These are phyloP conservation scores for Pterocarpus macrocarpus DNA, from an alignment of 306 rosid species.

Conservation along the genomic window DNA sequence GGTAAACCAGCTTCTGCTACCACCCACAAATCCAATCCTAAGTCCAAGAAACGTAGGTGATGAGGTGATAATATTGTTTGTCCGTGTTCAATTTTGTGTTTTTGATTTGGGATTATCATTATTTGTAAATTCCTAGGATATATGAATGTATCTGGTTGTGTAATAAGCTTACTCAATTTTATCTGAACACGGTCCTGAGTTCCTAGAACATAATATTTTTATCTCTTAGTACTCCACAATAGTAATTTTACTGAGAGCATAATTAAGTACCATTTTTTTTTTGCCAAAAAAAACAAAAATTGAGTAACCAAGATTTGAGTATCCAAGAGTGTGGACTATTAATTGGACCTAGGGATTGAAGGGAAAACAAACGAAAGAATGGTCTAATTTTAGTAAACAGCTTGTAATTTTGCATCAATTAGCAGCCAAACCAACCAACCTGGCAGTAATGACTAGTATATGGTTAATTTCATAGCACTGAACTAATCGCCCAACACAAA, in stretches of 20 bases:
- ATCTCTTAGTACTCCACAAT: too few relatives aligned
- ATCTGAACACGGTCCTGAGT: background rate
- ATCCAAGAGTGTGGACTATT: too few relatives aligned
- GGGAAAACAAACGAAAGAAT: too few relatives aligned
- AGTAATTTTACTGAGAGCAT: background rate
- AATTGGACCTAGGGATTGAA: too few relatives aligned
- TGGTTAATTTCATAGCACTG: background rate
- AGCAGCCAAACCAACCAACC: background rate
- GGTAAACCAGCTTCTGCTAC: constrained; percentile 50
- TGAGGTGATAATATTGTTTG: background rate
- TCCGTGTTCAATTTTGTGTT: background rate
- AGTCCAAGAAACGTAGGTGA: constrained; percentile 56
- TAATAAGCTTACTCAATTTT: constrained; percentile 17
- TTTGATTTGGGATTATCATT: background rate
- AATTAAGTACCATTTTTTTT: background rate
- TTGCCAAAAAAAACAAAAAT: too few relatives aligned
- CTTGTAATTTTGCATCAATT: background rate
- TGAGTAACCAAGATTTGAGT: background rate
- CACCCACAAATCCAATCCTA: constrained; percentile 40
- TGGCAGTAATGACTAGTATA: background rate
- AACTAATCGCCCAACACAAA: background rate
- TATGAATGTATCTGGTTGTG: background rate
- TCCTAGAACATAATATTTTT: background rate
- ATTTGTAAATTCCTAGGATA: constrained; percentile 30
- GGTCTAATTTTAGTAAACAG: background rate